These are phyloP conservation scores for Boletus rufocinnamomeus DNA, from an alignment of 768 basidiomycete genomes.

Conservation along the genomic window DNA sequence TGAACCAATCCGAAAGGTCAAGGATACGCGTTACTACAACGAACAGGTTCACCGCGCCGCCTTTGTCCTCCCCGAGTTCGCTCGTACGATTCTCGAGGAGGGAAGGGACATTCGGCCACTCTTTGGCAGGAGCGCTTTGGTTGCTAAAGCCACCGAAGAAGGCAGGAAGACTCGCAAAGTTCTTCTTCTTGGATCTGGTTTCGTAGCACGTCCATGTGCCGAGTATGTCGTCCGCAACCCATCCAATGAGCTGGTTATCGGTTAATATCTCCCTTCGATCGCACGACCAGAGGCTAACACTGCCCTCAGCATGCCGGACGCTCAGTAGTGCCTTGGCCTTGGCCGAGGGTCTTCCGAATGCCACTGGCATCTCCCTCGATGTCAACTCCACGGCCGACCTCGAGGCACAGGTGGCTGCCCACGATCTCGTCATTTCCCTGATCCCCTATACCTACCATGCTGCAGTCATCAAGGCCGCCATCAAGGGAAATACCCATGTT, in stretches of 20 bases:
- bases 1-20: constrained; percentile 71
- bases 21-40: constrained; percentile 83
- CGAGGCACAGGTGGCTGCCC: constrained; percentile 76
- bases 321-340: constrained; percentile 74
- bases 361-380: constrained; percentile 80
- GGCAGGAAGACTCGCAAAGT: constrained; percentile 60
- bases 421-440: constrained; percentile 94
- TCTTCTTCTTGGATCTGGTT: constrained; percentile 91
- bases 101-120: constrained; percentile 68
- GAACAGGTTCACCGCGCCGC: constrained; percentile 74
- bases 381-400: constrained; percentile 71
- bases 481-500: constrained; percentile 83
- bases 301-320: constrained; percentile 76
- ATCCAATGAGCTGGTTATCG: constrained; percentile 82
- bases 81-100: constrained; percentile 70
- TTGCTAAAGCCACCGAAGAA: constrained; percentile 42
- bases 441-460: constrained; percentile 95
- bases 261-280: constrained; percentile 41
- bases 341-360: constrained; percentile 63
- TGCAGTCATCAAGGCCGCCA: constrained; percentile 84
- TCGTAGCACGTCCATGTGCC: constrained; percentile 94
- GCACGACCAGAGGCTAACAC: constrained; percentile 2
- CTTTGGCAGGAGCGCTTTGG: constrained; percentile 67
- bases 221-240: constrained; percentile 87
- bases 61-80: constrained; percentile 94